Percentiles rank a stretch among this genome's conserved stretches.
These are phyloP conservation scores for Mortierella sp. DNA, from an alignment of 371 early-diverging fungal genomes.

Conservation along the genomic window DNA sequence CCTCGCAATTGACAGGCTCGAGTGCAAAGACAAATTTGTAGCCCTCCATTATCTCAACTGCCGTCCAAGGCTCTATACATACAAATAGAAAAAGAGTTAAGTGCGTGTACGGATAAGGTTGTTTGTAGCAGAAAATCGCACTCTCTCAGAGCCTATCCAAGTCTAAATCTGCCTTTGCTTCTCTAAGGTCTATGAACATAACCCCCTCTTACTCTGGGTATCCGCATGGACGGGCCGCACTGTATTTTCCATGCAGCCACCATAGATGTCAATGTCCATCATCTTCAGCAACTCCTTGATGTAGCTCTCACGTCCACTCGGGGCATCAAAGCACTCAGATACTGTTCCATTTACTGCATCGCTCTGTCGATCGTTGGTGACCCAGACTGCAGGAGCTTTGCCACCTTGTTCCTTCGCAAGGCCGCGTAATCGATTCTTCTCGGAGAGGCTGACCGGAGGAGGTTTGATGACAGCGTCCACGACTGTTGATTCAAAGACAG, in stretches of 20 bases:
- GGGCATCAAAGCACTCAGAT: slow-evolving; percentile 2
- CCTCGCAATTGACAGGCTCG: slow-evolving; percentile 23
- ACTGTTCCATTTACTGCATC: not conserved
- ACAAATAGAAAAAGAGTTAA: not conserved
- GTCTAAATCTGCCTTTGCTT: no score
- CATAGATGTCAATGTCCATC: slow-evolving; percentile 39
- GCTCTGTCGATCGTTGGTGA: not conserved
- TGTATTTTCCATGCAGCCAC: slow-evolving; percentile 13
- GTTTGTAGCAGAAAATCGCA: no score
- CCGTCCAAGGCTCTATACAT: slow-evolving; percentile 7
- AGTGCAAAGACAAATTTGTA: slow-evolving; percentile 36
- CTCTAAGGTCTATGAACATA: no score
- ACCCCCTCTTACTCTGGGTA: slow-evolving; percentile 45
- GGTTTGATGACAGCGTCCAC: slow-evolving; percentile 4
- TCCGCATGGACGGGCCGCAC: slow-evolving; percentile 43
- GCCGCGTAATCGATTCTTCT: slow-evolving; percentile 24
- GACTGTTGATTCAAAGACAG: slow-evolving; percentile 8
- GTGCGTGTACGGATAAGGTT: not conserved
- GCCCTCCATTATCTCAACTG: slow-evolving; percentile 13
- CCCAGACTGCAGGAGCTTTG: slow-evolving; percentile 17
- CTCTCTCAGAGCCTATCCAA: no score
- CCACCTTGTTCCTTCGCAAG: slow-evolving; percentile 24
- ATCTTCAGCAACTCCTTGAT: slow-evolving; percentile 14
- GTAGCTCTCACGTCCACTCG: slow-evolving; percentile 27
- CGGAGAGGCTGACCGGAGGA: slow-evolving; percentile 12